Base-by-base conservation (phyloP, 495 filamentous ascomycete genomes). In the Daldinia loculata region DNA sequence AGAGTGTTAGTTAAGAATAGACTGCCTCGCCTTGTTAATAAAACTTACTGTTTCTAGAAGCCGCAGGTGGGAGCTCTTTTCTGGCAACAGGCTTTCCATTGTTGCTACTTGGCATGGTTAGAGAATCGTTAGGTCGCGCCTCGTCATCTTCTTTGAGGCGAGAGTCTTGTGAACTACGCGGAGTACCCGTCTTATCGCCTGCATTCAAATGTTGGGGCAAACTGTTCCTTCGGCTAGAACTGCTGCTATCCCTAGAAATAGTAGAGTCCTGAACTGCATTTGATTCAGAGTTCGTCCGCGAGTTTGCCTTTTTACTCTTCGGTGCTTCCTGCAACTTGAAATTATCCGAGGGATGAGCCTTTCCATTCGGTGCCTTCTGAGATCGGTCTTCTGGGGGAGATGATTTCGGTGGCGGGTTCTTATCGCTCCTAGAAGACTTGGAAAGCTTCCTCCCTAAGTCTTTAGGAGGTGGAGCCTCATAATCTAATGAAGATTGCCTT, bases 251-350 rank as follows among this genome's bases (percentile, higher is more conserved):
- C 57, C 77, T 79, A 8, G 68, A 69, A 29, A 75, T 50, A 32
- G 65, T 64, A 4, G 74, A 67, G 43, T 75, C 73, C 38, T 80
- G 80, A 19, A 79, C 19, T 5, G 66, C 67, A 41, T 68, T 79
- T 30, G 88, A 87, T 66, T 88, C 83, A 11, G 92, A 94, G 71
- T 86, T 88, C 56, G 86, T 89, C 64, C 87, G 83, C n/a, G 89
- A 88, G 65, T 80, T 84, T 0, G 86, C 77, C 80, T 87, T 89
- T 80, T 88, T 91, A 52, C 81, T 85, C 75, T 89, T 90, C 0
- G 92, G 91, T 5, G 89, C 91, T 38, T 94, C 91, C 70, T 92
- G 91, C 62, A 95, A 77, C 77, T 86, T 91, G 80, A 95, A 94
- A 26, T 86, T 86, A 48, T 92, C 83, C 3, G 70, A 51, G 11